Evolutionary conservation across 352 stramenopile genomes (phyloP).

Genomic region (Poterioochromonas sp.): DNA sequence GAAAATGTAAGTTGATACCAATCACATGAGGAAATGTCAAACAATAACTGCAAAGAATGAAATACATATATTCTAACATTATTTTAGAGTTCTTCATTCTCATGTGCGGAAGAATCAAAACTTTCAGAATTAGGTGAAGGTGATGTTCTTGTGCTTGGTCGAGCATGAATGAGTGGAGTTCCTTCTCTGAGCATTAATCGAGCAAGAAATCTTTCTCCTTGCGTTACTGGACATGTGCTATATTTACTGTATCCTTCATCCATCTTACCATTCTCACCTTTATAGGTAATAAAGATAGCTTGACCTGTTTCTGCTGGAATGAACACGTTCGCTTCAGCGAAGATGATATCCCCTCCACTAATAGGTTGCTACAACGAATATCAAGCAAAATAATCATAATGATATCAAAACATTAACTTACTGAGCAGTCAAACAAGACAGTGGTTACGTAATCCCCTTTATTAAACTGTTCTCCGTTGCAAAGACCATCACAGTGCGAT

Average conservation of each 20-base stretch:
- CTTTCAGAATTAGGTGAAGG: no score
- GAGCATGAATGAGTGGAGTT: no score
- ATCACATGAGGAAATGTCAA: no score
- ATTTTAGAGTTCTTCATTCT: no score
- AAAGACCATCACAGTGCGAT: constrained; percentile 43
- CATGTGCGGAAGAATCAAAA: no score
- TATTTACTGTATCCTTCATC: constrained; percentile 40
- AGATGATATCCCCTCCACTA: constrained; percentile 38
- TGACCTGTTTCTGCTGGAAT: constrained; percentile 38
- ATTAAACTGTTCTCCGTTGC: constrained; percentile 34
- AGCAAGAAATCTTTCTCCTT: constrained; percentile 44
- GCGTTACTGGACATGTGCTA: constrained; percentile 42
- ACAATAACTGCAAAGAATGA: no score
- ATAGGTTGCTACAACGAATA: not conserved
- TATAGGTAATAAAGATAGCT: constrained; percentile 43
- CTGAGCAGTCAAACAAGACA: constrained; percentile 44
- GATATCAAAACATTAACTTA: not conserved
- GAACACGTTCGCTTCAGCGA: constrained; percentile 43
- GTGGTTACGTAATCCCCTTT: constrained; percentile 32
- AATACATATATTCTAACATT: no score
- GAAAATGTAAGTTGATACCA: no score
- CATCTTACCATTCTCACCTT: constrained; percentile 36
- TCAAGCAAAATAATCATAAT: not conserved
- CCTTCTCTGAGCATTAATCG: constrained; percentile 41
- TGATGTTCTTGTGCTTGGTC: no score